These are phyloP conservation scores for Acanthamoeba healyi DNA, from an alignment of 208 protist genomes.

Conservation along the genomic window DNA sequence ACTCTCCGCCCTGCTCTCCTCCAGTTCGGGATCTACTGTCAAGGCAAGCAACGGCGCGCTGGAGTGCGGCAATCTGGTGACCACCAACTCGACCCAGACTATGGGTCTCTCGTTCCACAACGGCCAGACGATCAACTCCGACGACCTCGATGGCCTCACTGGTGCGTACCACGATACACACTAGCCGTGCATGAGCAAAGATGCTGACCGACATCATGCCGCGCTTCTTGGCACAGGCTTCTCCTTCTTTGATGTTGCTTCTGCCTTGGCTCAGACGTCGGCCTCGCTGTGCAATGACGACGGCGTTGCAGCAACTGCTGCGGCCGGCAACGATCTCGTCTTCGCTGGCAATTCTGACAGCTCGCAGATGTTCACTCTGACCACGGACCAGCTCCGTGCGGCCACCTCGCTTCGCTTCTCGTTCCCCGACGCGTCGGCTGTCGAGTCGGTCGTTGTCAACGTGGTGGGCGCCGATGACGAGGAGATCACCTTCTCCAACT, in stretches of 20 bases:
- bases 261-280: neutral
- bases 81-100: neutral
- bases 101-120: neutral
- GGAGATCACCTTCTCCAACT: neutral
- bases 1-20: too few species aligned
- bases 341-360: neutral
- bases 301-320: neutral
- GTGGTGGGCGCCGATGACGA: neutral
- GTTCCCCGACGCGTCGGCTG: neutral
- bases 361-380: constrained; percentile 20
- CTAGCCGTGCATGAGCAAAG: neutral
- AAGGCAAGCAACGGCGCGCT: neutral
- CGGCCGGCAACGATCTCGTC: neutral
- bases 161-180: neutral
- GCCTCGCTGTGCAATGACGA: neutral
- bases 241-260: neutral
- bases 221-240: neutral
- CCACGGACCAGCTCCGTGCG: neutral
- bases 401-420: neutral
- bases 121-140: neutral
- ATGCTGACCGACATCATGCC: neutral
- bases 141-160: neutral
- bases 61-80: neutral
- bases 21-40: neutral
- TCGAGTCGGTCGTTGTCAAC: neutral